A percentile compares a stretch with the other conserved stretches of the same genome.
Evolutionary conservation across 192 early-diverging fungal genomes (phyloP).

Genomic region (Coemansia sp.): DNA sequence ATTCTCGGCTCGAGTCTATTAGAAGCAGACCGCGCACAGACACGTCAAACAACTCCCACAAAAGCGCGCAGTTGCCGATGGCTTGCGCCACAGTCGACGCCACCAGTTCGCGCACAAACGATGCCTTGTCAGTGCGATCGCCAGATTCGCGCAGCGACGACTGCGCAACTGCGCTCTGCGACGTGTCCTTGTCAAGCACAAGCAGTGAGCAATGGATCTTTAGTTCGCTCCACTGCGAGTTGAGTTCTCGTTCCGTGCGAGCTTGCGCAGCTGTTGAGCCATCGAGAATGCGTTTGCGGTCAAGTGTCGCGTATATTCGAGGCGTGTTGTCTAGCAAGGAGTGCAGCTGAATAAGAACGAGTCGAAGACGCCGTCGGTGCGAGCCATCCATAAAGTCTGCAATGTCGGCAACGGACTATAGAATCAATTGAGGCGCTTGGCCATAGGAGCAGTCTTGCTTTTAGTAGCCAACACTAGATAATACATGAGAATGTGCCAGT

Average conservation of each 20-base stretch:
- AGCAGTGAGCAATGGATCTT: slow-evolving; percentile 41
- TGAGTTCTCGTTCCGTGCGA: slow-evolving; percentile 38
- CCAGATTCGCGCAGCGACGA: slow-evolving; percentile 11
- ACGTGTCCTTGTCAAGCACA: slow-evolving; percentile 34
- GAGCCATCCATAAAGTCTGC: slow-evolving; percentile 39
- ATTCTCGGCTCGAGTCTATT: slow-evolving; percentile 20
- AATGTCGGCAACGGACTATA: slow-evolving; percentile 39
- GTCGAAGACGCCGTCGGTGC: slow-evolving; percentile 34
- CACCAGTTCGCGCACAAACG: slow-evolving; percentile 25
- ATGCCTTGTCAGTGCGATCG: background rate
- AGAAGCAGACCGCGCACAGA: slow-evolving; percentile 42
- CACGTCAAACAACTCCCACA: slow-evolving; percentile 40
- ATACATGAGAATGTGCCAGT: background rate
- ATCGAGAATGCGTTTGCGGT: slow-evolving; percentile 29
- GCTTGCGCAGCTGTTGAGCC: slow-evolving; percentile 20
- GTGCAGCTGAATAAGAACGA: slow-evolving; percentile 45
- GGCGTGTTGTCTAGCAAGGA: slow-evolving; percentile 38
- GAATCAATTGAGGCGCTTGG: background rate
- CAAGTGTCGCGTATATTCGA: slow-evolving; percentile 34
- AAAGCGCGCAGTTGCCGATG: slow-evolving; percentile 25
- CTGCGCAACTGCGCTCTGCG: slow-evolving; percentile 10
- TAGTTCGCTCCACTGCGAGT: slow-evolving; percentile 41
- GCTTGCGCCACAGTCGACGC: slow-evolving; percentile 12
- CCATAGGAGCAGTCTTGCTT: background rate
- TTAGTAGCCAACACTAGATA: slow-evolving; percentile 2